Evolutionary conservation across 139 green algal species (phyloP), one percentile per base, ranked within the genome.

Genomic region (Axilococcus clingmanii): DNA sequence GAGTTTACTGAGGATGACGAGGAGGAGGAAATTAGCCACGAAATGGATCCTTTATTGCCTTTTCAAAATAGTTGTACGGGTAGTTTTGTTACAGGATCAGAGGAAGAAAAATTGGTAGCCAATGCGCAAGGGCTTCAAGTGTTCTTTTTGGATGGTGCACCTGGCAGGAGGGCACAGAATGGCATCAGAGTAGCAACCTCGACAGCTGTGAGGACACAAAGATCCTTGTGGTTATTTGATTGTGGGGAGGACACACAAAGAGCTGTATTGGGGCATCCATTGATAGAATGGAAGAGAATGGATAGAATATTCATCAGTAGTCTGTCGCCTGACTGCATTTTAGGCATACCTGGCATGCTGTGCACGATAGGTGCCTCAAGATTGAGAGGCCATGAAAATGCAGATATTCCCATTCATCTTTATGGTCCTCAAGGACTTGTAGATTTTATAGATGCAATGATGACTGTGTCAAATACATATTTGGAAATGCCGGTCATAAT

Each of bases 161-260:
- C 68, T 7, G n/a, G n/a, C n/a, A n/a, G n/a, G n/a, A n/a, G n/a
- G n/a, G 37, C 44, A 3, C 37, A 23, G 9, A 51, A 52, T 34
- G 40, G 68, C 6, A 44, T 61, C 24, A 48, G 30, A 34, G 30
- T 22, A 3, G 17, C 66, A 14, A 60, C 46, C 11, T 72, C 55
- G 5, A 14, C 82, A 16, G 80, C 61, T 8, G 33, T 86, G 43
- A 29, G 66, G 16, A 48, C 69, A 1, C 46, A 59, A 15, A 75
- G 81, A 50, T 69, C 81, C n/a, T 64, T 72, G 5, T 82, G 75
- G 67, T 68, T 94, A 25, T 86, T 93, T 59, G 79, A 93, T 20
- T 80, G 64, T 47, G 78, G 81, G 60, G 84, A 94, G 40, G 84
- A 93, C 49, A 75, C 74, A 7, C 84, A 94, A 69, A 59, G 83